phyloP scores from a whole-genome alignment of 768 basidiomycete species.

The Holtermanniella nyarrowii region DNA sequence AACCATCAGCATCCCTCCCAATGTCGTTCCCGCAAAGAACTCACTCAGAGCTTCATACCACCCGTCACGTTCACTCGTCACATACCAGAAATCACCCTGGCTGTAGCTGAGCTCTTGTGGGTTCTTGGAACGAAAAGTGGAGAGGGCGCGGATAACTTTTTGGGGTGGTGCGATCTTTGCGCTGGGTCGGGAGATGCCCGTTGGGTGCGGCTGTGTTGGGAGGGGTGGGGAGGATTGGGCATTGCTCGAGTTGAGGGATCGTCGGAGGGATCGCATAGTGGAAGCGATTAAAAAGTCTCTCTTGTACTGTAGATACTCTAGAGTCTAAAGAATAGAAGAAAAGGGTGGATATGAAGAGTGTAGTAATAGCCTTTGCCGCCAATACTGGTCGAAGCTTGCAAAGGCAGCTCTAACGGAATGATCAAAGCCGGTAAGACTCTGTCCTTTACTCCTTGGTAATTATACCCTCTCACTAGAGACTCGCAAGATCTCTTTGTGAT shows the following conservation, averaged over 20 bases:
- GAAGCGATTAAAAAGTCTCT: too few species aligned
- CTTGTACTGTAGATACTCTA: too few species aligned
- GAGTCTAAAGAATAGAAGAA: too few species aligned
- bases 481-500: too few species aligned
- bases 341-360: too few species aligned
- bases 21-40: too few species aligned
- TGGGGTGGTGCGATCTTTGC: constrained; percentile 71
- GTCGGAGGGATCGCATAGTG: constrained; percentile 35
- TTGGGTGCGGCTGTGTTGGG: constrained; percentile 55
- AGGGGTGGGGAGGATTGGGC: constrained; percentile 18
- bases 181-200: constrained; percentile 60
- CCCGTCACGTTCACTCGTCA: constrained; percentile 60
- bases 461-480: too few species aligned
- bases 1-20: constrained; percentile 1
- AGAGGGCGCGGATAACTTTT: constrained; percentile 83
- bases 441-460: too few species aligned
- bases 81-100: constrained; percentile 97
- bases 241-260: constrained; percentile 36
- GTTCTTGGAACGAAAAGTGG: constrained; percentile 54
- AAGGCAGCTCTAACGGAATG: too few species aligned
- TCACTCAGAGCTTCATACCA: constrained; percentile 86
- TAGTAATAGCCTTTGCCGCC: too few species aligned
- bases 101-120: constrained; percentile 82
- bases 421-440: too few species aligned
- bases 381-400: too few species aligned